Percentiles rank a stretch among this genome's conserved stretches.
These are phyloP conservation scores for Paxillus rubicundulus DNA, from an alignment of 768 basidiomycete species.

Conservation along the genomic window DNA sequence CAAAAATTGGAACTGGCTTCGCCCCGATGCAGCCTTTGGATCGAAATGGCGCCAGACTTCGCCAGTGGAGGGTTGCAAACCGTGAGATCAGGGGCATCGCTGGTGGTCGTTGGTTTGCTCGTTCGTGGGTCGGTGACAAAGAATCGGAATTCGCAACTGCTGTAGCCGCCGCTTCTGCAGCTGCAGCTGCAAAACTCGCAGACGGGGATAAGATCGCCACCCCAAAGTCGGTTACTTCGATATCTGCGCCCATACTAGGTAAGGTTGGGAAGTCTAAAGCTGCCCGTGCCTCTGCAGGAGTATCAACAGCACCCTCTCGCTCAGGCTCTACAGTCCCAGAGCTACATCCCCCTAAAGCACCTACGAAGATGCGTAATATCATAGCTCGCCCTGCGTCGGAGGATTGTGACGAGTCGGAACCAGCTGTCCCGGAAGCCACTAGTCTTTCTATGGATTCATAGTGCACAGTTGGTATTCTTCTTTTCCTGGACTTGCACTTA, in stretches of 20 bases:
- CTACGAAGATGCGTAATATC: conserved; percentile 68
- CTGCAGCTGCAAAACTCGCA: conserved; percentile 26
- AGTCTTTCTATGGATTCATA: conserved; percentile 19
- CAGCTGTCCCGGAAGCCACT: conserved; percentile 18
- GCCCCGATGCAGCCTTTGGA: conserved; percentile 68
- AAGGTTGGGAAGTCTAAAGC: conserved; percentile 44
- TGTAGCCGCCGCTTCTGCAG: conserved; percentile 25
- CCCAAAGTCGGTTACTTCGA: conserved; percentile 43
- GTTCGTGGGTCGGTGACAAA: conserved; percentile 82
- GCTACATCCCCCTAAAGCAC: conserved; percentile 43
- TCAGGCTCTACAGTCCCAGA: conserved; percentile 54
- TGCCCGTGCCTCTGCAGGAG: conserved; percentile 35
- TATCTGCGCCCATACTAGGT: conserved; percentile 45
- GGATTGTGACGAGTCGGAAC: conserved; percentile 48
- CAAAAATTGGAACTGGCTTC: conserved; percentile 72
- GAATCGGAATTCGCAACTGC: conserved; percentile 61
- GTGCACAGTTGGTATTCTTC: conserved; percentile 6
- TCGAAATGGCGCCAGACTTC: conserved; percentile 55
- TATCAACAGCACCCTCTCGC: conserved; percentile 55
- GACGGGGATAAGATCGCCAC: conserved; percentile 27
- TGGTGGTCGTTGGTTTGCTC: conserved; percentile 78
- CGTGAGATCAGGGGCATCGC: conserved; percentile 81
- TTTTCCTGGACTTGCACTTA: conserved; percentile 1
- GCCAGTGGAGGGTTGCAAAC: conserved; percentile 72
- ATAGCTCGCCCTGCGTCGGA: conserved; percentile 51